Evolutionary conservation across 129 eudicot genomes (phyloP), one percentile per base, ranked within the genome.

Genomic region (Smallanthus sonchifolius): DNA sequence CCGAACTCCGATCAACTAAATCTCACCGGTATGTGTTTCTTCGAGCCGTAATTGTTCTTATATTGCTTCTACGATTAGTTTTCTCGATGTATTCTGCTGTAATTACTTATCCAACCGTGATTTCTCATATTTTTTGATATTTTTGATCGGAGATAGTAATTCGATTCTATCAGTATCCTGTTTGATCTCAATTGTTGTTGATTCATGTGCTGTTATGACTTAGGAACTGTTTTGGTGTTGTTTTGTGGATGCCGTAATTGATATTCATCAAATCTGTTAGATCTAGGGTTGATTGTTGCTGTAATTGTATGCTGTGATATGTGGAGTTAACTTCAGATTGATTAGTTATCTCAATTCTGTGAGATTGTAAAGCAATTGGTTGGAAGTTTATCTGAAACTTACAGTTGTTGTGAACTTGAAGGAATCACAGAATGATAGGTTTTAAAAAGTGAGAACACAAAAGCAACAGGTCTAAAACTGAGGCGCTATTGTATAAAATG

Each of bases 1-100:
- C 39, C 85, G 76, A 79, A 70, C n/a, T n/a, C 70, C 11, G 54
- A 72, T 74, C 62, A 49, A 42, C 47, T 59, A n/a, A 69, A 56
- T 9, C 62, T 20, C 14, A 54, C 67, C 56, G 49, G 66, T 77
- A 73, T 61, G 42, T 42, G 8, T 69, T 24, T 65, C 14, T 61
- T 35, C 35, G 43, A 28, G 9, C 6, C 2, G 9, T 74, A 19
- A 4, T 14, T 72, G 0, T 2, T 36, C 4, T 20, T 3, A 36
- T 6, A 3, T 64, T 0, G 19, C 37, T 75, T 37, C 6, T 17
- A 28, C 6, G 73, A 6, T 68, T 3, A 66, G 10, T 24, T 66
- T 55, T 49, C 30, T 47, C 32, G 28, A 6, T 24, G 30, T 24
- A 24, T 24, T 69, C 32, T 48, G 61, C 10, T 44, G 19, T 47